Base-by-base conservation (phyloP, 345 rosid genomes). In the Citrus cavaleriei region DNA sequence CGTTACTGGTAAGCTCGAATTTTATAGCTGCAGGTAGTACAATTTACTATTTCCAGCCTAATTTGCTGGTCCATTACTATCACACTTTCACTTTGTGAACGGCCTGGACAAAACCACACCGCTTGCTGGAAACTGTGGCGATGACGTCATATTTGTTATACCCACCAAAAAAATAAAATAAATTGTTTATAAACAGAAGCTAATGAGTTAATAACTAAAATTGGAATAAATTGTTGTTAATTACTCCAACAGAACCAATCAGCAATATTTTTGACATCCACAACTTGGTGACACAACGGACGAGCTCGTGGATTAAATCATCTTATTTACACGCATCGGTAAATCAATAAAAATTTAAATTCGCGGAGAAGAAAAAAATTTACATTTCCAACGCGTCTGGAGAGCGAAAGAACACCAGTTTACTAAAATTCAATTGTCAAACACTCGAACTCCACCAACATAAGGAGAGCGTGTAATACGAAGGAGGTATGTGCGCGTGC, bases 381-480 rank as follows among this genome's bases (percentile, higher is more conserved):
- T 6, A 28, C 16, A 42, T 10, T 13, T 28, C 78, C 71, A 75
- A 75, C 71, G 78, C 78, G 42, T 63, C 38, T 42, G 13, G 6
- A n/a, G 49, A 34, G 28, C 49, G 57, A 40, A 68, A 24, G 32
- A 25, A 40, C 24, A 40, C 14, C 34, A 30, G 9, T 60, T 73
- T 24, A 13, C 28, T 3, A 65, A 24, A 73, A 59, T 24, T 35
- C 54, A 27, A 37, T 8, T 3, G 51, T 13, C 51, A 46, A 46
- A 46, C 18, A 46, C 18, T 12, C 51, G 9, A 46, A 46, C 51
- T 46, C 5, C 18, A 46, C 51, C 18, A 46, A 13, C 14, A 46
- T 46, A 13, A 12, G 51, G 51, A 3, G 80, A 67, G 80, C 80
- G 80, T 71, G 73, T 14, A n/a, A 4, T 10, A 7, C 16, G 68